These are phyloP conservation scores for Phaseolus coccineus DNA, from an alignment of 331 rosid genomes.

Conservation along the genomic window DNA sequence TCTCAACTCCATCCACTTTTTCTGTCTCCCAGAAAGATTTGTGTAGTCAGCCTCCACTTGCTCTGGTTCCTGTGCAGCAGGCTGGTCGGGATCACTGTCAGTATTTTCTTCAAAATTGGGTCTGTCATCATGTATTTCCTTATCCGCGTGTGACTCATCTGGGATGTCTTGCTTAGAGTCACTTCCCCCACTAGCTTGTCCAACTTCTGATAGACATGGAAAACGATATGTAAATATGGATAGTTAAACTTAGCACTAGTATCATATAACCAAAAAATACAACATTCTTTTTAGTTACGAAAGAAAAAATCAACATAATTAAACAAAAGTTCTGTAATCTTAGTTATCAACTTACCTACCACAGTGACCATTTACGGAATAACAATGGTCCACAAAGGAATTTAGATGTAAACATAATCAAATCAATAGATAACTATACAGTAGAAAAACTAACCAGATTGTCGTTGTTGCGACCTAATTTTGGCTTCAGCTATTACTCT, in stretches of 20 bases:
- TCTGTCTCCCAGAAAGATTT: constrained; percentile 75
- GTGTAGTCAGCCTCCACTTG: constrained; percentile 44
- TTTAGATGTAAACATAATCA: constrained; percentile 7
- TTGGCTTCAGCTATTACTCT: constrained; percentile 75
- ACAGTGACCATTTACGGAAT: not conserved
- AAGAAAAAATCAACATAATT: not conserved
- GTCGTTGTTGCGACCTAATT: constrained; percentile 52
- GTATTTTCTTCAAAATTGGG: constrained; percentile 59
- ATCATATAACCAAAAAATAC: constrained; percentile 13
- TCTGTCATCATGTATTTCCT: constrained; percentile 60
- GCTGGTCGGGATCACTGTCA: constrained; percentile 63
- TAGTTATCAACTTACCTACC: not conserved
- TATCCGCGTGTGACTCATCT: constrained; percentile 51
- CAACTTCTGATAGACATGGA: constrained; percentile 50
- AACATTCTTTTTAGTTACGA: not conserved
- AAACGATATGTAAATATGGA: not conserved
- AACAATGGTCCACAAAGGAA: not conserved
- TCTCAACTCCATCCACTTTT: constrained; percentile 82
- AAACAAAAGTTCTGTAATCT: constrained; percentile 9
- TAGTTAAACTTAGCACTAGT: constrained; percentile 1
- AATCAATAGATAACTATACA: constrained; percentile 7
- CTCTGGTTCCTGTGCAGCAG: constrained; percentile 50
- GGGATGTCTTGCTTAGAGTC: constrained; percentile 45
- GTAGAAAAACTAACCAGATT: constrained; percentile 54
- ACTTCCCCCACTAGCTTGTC: constrained; percentile 54